Conservation (phyloP, 108 stramenopile genomes). For the Hondaea fermentalgiana region DNA sequence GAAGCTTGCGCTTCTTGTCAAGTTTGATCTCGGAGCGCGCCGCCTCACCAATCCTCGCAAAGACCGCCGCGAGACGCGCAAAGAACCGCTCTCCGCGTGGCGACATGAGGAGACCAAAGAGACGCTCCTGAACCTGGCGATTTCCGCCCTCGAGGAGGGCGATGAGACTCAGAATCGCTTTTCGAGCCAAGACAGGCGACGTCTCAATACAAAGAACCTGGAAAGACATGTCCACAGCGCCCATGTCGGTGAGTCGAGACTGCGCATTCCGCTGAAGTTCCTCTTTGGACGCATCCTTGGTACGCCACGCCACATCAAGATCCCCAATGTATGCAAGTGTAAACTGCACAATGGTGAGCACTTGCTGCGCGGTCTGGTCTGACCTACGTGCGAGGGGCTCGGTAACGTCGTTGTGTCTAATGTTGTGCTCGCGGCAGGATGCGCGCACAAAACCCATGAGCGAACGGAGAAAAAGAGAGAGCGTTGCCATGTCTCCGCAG, state of each 20-base stretch:
- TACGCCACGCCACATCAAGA: background rate
- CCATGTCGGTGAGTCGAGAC: background rate
- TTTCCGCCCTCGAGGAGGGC: slow-evolving; percentile 11
- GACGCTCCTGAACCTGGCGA: background rate
- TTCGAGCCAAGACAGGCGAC: background rate
- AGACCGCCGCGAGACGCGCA: background rate
- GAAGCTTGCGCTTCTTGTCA: background rate
- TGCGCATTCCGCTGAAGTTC: background rate
- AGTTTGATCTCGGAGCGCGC: background rate
- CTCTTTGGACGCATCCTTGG: background rate
- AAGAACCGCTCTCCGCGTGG: background rate
- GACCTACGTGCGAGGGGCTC: background rate
- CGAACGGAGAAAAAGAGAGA: background rate
- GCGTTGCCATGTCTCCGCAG: background rate
- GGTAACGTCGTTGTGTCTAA: background rate
- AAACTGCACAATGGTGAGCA: background rate
- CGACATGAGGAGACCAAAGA: background rate
- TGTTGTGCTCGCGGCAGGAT: background rate
- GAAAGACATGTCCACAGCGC: background rate
- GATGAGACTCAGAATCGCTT: background rate
- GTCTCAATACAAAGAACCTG: background rate
- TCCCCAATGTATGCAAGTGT: background rate
- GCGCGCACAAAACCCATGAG: background rate
- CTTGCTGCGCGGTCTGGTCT: background rate
- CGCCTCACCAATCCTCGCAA: background rate